These are phyloP conservation scores for Dalechampia spathulata DNA, from an alignment of 441 rosid genomes.

Conservation along the genomic window DNA sequence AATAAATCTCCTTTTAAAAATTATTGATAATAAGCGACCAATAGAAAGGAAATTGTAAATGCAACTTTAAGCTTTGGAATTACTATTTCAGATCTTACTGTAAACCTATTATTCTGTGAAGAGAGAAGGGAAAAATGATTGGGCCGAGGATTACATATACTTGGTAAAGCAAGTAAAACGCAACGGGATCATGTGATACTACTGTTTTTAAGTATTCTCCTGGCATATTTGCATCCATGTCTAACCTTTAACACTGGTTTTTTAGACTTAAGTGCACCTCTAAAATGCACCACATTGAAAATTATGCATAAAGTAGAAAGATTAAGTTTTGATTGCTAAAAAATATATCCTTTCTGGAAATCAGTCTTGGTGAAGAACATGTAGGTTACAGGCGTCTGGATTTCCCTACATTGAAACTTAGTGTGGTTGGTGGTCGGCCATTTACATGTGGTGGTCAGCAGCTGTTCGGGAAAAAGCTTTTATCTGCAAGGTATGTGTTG, in stretches of 20 bases:
- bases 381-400: conserved; percentile 69
- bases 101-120: background rate
- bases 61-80: background rate
- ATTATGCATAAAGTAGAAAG: background rate
- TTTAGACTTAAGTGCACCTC: background rate
- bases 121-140: background rate
- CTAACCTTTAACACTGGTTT: background rate
- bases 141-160: background rate
- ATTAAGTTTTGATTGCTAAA: background rate
- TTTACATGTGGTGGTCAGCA: conserved; percentile 75
- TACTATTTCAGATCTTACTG: background rate
- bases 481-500: conserved; percentile 48
- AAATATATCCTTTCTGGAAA: conserved; percentile 11
- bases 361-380: conserved; percentile 82
- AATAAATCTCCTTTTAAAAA: background rate
- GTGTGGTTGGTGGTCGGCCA: conserved; percentile 86
- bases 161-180: background rate
- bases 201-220: background rate
- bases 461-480: conserved; percentile 49
- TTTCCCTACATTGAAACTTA: conserved; percentile 56
- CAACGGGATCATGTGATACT: background rate
- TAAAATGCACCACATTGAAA: conserved; percentile 2
- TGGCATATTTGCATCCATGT: background rate
- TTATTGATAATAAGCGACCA: background rate
- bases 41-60: background rate